phyloP scores from a whole-genome alignment of 2,329 filamentous ascomycete genomes.

The Aureobasidium sp. region DNA sequence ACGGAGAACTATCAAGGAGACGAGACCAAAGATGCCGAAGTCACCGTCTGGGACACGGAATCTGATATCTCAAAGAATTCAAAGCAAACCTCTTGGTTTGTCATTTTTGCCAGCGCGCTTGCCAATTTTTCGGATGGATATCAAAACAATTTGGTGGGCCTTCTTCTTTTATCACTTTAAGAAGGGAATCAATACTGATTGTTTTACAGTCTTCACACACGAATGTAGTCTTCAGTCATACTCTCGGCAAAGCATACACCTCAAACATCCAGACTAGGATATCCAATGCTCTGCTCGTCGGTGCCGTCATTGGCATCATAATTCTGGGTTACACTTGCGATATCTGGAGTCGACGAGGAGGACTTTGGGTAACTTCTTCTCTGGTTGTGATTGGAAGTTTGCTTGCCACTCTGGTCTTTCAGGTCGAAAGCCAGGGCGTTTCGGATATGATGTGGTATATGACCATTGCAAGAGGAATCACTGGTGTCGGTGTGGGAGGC shows the following conservation, averaged over 20 bases:
- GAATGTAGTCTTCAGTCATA: slow-evolving; percentile 26
- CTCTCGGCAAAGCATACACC: slow-evolving; percentile 23
- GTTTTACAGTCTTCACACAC: slow-evolving; percentile 19
- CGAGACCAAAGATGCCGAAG: neutral
- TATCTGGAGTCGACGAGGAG: slow-evolving; percentile 24
- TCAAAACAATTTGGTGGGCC: slow-evolving; percentile 21
- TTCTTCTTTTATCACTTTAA: neutral
- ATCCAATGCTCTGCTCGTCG: slow-evolving; percentile 26
- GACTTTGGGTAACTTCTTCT: slow-evolving; percentile 25
- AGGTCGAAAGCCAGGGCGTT: slow-evolving; percentile 19
- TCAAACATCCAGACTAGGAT: slow-evolving; percentile 24
- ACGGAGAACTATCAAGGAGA: neutral
- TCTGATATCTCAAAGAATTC: neutral
- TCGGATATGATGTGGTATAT: slow-evolving; percentile 47
- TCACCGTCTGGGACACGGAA: neutral
- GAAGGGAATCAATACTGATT: neutral
- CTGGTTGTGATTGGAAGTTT: slow-evolving; percentile 25
- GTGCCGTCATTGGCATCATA: slow-evolving; percentile 26
- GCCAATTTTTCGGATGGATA: slow-evolving; percentile 28
- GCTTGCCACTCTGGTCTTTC: slow-evolving; percentile 30
- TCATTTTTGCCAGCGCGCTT: slow-evolving; percentile 19
- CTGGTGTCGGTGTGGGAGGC: slow-evolving; percentile 27
- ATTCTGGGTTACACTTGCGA: slow-evolving; percentile 25
- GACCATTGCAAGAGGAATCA: slow-evolving; percentile 40
- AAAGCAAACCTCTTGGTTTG: neutral